phyloP scores from a whole-genome alignment of 1,284 basidiomycete species.

The Anthracocystis setariae region DNA sequence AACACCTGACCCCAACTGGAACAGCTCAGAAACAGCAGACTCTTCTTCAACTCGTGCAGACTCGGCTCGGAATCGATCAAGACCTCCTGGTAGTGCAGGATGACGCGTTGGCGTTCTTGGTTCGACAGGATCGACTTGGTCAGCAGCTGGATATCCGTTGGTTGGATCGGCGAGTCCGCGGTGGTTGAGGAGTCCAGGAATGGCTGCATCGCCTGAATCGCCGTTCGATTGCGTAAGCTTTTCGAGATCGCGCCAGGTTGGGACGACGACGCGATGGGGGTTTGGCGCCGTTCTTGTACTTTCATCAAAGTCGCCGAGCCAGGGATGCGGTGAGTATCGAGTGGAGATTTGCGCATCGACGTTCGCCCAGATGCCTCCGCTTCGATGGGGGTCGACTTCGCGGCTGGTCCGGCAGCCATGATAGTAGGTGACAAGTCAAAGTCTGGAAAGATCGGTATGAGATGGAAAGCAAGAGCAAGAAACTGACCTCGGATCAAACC shows the following conservation, averaged over 20 bases:
- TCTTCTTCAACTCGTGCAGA: conserved; percentile 15
- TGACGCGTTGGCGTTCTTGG: conserved; percentile 30
- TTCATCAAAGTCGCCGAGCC: conserved; percentile 40
- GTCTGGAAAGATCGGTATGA: no score
- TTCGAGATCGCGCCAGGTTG: not conserved
- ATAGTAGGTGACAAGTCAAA: not conserved
- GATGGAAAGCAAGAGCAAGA: no score
- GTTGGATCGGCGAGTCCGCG: conserved; percentile 24
- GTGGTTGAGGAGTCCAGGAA: conserved; percentile 33
- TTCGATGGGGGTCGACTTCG: not conserved
- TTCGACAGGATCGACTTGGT: conserved; percentile 43
- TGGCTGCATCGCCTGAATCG: conserved; percentile 32
- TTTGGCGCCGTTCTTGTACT: conserved; percentile 22
- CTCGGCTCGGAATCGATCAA: conserved; percentile 20
- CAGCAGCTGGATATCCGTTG: conserved; percentile 50
- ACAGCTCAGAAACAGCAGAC: conserved; percentile 17
- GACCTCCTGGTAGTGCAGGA: conserved; percentile 28
- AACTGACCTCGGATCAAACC: no score
- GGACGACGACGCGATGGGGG: not conserved
- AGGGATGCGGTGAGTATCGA: conserved; percentile 33
- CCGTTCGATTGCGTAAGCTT: conserved; percentile 3
- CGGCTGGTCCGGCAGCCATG: not conserved
- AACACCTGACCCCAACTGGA: conserved; percentile 39
- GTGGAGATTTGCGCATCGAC: conserved; percentile 22
- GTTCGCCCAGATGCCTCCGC: not conserved